phyloP scores from a whole-genome alignment of 371 early-diverging fungal genomes.

The Lichtheimia hyalospora region DNA sequence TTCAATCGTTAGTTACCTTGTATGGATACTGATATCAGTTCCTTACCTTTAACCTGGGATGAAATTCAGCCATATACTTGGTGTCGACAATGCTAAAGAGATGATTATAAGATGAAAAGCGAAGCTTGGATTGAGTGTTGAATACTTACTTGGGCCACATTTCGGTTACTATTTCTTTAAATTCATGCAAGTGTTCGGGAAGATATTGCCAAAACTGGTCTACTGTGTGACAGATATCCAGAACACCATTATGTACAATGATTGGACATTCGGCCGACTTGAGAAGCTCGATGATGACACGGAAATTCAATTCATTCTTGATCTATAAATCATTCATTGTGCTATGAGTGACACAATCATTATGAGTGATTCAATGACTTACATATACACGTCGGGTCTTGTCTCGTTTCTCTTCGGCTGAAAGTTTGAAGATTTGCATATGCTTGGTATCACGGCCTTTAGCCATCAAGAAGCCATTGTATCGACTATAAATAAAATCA shows the following conservation, averaged over 20 bases:
- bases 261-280: constrained; percentile 69
- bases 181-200: constrained; percentile 60
- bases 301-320: constrained; percentile 63
- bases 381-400: not conserved
- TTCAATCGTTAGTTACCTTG: not conserved
- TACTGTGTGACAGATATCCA: constrained; percentile 75
- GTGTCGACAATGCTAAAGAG: constrained; percentile 55
- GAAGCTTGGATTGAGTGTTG: not conserved
- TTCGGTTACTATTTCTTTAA: constrained; percentile 46
- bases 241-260: constrained; percentile 80
- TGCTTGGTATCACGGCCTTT: constrained; percentile 31
- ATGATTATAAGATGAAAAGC: not conserved
- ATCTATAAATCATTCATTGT: constrained; percentile 11
- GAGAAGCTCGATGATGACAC: constrained; percentile 76
- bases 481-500: constrained; percentile 22
- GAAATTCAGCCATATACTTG: constrained; percentile 48
- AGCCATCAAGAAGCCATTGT: constrained; percentile 38
- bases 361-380: not conserved
- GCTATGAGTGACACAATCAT: not conserved
- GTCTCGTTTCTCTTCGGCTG: constrained; percentile 23
- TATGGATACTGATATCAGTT: not conserved
- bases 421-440: constrained; percentile 34
- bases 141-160: constrained; percentile 54
- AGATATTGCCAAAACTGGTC: constrained; percentile 75
- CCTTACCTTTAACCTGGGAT: constrained; percentile 22